These are phyloP conservation scores for Tylopilus sp. DNA, from an alignment of 1,284 basidiomycete genomes.

Conservation along the genomic window DNA sequence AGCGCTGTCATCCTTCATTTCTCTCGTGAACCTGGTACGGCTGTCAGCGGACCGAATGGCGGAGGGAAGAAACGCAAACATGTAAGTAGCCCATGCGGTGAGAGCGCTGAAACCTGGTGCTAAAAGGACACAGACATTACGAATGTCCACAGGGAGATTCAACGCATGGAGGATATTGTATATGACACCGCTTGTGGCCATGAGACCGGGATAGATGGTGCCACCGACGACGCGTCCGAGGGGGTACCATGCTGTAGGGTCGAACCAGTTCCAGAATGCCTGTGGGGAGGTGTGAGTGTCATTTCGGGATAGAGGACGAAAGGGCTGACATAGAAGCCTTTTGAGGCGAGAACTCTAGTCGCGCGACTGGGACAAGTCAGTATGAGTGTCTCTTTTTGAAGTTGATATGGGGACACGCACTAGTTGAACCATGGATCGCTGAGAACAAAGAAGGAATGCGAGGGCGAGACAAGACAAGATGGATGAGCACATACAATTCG, in stretches of 20 bases:
- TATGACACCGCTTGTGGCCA: conserved; percentile 97
- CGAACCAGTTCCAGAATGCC: conserved; percentile 99
- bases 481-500: conserved; percentile 75
- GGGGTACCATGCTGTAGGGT: conserved; percentile 98
- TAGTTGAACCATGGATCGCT: conserved; percentile 99
- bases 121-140: conserved; percentile 95
- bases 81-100: conserved; percentile 97
- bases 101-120: conserved; percentile 96
- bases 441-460: conserved; percentile 10
- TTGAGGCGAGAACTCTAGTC: conserved; percentile 79
- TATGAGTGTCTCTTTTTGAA: not conserved
- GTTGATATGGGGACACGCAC: conserved; percentile 46
- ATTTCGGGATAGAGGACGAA: not conserved
- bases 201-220: conserved; percentile 96
- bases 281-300: conserved; percentile 32
- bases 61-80: conserved; percentile 48
- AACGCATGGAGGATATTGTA: conserved; percentile 87
- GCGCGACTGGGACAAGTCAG: conserved; percentile 65
- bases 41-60: not conserved
- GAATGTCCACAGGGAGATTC: conserved; percentile 95
- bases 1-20: conserved; percentile 91
- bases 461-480: conserved; percentile 2
- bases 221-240: conserved; percentile 97
- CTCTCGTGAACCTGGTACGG: conserved; percentile 79
- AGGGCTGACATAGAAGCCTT: conserved; percentile 88